A percentile compares a stretch with the other conserved stretches of the same genome.
These are phyloP conservation scores for Phytomonas sp. DNA, from an alignment of 208 protist species.

Conservation along the genomic window DNA sequence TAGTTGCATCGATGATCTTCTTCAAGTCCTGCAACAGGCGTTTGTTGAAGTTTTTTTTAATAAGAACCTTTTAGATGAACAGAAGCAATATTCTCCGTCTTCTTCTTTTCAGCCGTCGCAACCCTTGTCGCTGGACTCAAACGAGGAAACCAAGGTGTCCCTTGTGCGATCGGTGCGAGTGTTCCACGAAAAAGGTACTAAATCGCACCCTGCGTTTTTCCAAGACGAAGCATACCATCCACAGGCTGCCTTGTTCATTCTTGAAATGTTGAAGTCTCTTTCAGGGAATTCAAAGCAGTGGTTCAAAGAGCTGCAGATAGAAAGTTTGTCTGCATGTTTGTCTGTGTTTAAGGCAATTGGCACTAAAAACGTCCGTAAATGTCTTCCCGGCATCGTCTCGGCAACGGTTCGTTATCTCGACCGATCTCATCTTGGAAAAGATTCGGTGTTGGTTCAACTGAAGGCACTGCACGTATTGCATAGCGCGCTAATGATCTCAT, in stretches of 20 bases:
- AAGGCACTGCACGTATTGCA: slow-evolving; percentile 15
- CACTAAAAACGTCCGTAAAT: slow-evolving; percentile 38
- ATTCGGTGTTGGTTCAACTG: slow-evolving; percentile 47
- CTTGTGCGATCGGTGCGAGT: slow-evolving; percentile 37
- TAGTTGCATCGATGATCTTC: background rate
- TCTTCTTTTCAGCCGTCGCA: background rate
- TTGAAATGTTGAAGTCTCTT: slow-evolving; percentile 66
- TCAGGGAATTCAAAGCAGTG: slow-evolving; percentile 62
- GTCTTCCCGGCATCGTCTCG: slow-evolving; percentile 71
- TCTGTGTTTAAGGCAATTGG: slow-evolving; percentile 51
- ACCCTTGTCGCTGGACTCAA: slow-evolving; percentile 29
- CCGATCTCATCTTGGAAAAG: slow-evolving; percentile 57
- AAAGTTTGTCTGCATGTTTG: slow-evolving; percentile 45
- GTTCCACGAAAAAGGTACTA: slow-evolving; percentile 42
- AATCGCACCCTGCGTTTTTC: slow-evolving; percentile 36
- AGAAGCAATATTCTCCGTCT: background rate
- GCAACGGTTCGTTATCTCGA: slow-evolving; percentile 57
- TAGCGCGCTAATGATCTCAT: slow-evolving; percentile 14
- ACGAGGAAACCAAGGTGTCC: slow-evolving; percentile 63
- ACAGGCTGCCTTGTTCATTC: slow-evolving; percentile 75
- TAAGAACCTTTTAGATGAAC: background rate
- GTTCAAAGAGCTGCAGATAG: slow-evolving; percentile 71
- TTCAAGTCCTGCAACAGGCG: background rate
- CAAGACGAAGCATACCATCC: slow-evolving; percentile 35
- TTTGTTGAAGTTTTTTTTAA: slow-evolving; percentile 2